Evolutionary conservation across 495 filamentous ascomycete species (phyloP).

Genomic region (Lophium mytilinum): DNA sequence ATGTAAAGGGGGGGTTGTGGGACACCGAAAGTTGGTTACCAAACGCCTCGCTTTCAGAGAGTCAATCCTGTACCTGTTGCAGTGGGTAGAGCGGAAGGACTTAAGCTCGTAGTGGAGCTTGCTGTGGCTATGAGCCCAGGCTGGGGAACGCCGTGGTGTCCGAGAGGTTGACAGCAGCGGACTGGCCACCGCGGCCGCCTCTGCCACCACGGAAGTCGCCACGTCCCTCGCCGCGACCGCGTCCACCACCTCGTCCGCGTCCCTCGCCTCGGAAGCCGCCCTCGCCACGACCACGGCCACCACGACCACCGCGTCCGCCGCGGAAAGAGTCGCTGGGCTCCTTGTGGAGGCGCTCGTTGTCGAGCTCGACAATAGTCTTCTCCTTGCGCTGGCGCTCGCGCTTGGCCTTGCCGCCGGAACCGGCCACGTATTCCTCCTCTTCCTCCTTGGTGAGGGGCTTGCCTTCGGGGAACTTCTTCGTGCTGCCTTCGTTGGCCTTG

Average conservation of each 20-base stretch:
- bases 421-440: slow-evolving; percentile 69
- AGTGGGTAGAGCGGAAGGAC: too few species aligned
- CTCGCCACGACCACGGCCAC: slow-evolving; percentile 29
- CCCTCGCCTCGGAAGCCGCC: slow-evolving; percentile 32
- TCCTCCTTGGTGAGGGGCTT: slow-evolving; percentile 65
- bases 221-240: slow-evolving; percentile 34
- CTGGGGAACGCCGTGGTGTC: slow-evolving; percentile 67
- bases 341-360: slow-evolving; percentile 60
- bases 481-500: slow-evolving; percentile 82
- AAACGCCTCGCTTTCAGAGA: too few species aligned
- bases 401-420: slow-evolving; percentile 68
- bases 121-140: slow-evolving; percentile 42
- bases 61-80: too few species aligned
- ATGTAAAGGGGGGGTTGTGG: too few species aligned
- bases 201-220: slow-evolving; percentile 26
- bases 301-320: slow-evolving; percentile 39
- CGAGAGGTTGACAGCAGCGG: slow-evolving; percentile 48
- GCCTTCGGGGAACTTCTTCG: slow-evolving; percentile 87
- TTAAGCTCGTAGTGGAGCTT: background rate
- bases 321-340: slow-evolving; percentile 22
- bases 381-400: slow-evolving; percentile 85
- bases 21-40: too few species aligned
- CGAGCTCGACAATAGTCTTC: slow-evolving; percentile 82
- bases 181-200: slow-evolving; percentile 25
- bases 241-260: slow-evolving; percentile 31